A percentile compares a stretch with the other conserved stretches of the same genome.
These are phyloP conservation scores for Teunomyces gatunensis DNA, from an alignment of 805 yeast genomes.

Conservation along the genomic window DNA sequence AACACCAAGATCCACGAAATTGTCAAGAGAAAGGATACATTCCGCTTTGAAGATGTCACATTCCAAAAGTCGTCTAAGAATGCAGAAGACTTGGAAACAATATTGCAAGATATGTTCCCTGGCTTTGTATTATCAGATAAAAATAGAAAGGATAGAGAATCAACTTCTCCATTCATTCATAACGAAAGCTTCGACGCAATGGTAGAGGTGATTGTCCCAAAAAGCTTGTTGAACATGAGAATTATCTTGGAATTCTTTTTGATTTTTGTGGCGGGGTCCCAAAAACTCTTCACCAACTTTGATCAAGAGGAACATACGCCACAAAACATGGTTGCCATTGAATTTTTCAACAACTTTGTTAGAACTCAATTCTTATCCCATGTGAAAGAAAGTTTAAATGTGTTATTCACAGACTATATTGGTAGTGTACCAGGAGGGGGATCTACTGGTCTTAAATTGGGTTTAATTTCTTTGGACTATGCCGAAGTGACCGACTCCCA, in stretches of 20 bases:
- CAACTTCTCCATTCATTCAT: conserved; percentile 50
- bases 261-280: conserved; percentile 61
- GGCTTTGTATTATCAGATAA: conserved; percentile 46
- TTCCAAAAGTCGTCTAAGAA: conserved; percentile 19
- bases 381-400: conserved; percentile 53
- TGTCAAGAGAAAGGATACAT: conserved; percentile 20
- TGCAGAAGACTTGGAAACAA: conserved; percentile 29
- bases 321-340: conserved; percentile 19
- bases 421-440: conserved; percentile 13
- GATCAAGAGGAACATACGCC: conserved; percentile 7
- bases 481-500: conserved; percentile 15
- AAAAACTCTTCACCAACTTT: conserved; percentile 23
- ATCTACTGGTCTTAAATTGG: conserved; percentile 15
- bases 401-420: conserved; percentile 47
- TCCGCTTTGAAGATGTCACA: conserved; percentile 32
- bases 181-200: conserved; percentile 54
- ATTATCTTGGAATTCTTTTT: conserved; percentile 72
- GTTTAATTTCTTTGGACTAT: conserved; percentile 38
- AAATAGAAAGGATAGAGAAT: conserved; percentile 10
- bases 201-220: conserved; percentile 64
- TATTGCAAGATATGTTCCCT: conserved; percentile 65
- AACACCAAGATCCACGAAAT: conserved; percentile 20
- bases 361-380: conserved; percentile 59
- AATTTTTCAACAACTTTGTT: conserved; percentile 66
- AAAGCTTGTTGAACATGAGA: conserved; percentile 77